Evolutionary conservation across 768 basidiomycete species (phyloP).

Genomic region (Gymnopilus dilepis): DNA sequence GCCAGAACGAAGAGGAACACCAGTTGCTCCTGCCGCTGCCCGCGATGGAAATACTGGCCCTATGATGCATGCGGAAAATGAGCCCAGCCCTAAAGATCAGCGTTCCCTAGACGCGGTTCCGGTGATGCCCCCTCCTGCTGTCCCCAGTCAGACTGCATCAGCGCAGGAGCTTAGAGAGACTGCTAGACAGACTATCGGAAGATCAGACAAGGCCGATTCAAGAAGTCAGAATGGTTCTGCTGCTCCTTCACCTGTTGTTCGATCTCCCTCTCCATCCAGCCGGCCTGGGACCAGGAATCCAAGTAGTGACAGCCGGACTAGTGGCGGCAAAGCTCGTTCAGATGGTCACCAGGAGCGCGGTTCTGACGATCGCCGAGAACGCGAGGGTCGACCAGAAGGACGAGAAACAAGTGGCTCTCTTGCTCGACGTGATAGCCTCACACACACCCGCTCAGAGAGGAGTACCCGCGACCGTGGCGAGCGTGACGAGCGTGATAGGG

Average conservation of each 20-base stretch:
- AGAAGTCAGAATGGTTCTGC: slow-evolving; percentile 57
- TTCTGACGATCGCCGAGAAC: slow-evolving; percentile 62
- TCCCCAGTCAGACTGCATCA: slow-evolving; percentile 78
- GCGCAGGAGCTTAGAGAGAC: slow-evolving; percentile 84
- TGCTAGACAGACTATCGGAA: slow-evolving; percentile 67
- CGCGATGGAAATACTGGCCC: slow-evolving; percentile 33
- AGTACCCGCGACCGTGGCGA: slow-evolving; percentile 47
- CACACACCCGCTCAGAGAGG: slow-evolving; percentile 57
- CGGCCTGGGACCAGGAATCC: slow-evolving; percentile 72
- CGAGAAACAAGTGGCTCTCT: slow-evolving; percentile 45
- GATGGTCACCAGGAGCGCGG: slow-evolving; percentile 51
- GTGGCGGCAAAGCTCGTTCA: slow-evolving; percentile 64
- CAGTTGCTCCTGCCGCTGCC: slow-evolving; percentile 6
- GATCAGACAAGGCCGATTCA: slow-evolving; percentile 47
- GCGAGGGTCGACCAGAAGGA: slow-evolving; percentile 53
- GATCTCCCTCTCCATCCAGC: slow-evolving; percentile 69
- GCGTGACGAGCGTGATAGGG: slow-evolving; percentile 44
- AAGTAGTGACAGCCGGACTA: slow-evolving; percentile 75
- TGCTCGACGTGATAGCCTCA: slow-evolving; percentile 55
- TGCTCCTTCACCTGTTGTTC: slow-evolving; percentile 62
- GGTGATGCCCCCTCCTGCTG: slow-evolving; percentile 77
- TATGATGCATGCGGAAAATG: slow-evolving; percentile 17
- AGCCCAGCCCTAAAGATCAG: slow-evolving; percentile 19
- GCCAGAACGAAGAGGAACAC: slow-evolving; percentile 23
- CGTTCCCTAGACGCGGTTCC: slow-evolving; percentile 44